Evolutionary conservation across 1,139 yeast species (phyloP).

Genomic region (Maudiozyma humilis): DNA sequence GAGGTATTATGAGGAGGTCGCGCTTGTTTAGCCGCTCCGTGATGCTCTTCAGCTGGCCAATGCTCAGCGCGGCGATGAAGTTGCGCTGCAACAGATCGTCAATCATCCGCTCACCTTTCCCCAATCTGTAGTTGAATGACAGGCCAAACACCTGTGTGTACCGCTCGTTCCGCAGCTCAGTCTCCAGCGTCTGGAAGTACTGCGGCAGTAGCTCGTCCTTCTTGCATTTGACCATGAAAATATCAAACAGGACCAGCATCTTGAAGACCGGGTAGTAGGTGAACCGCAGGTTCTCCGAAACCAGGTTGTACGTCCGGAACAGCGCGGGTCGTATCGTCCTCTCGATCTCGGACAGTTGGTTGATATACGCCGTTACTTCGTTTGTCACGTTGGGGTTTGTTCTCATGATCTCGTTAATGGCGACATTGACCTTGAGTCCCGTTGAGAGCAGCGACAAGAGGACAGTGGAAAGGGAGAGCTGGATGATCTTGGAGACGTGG

Average conservation of each 20-base stretch:
- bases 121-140: slow-evolving; percentile 16
- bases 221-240: slow-evolving; percentile 21
- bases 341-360: slow-evolving; percentile 15
- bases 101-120: slow-evolving; percentile 10
- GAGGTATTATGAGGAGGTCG: slow-evolving; percentile 1
- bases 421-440: slow-evolving; percentile 20
- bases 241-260: slow-evolving; percentile 26
- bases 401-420: slow-evolving; percentile 8
- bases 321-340: slow-evolving; percentile 18
- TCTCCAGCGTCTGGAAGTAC: slow-evolving; percentile 12
- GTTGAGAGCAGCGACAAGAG: slow-evolving; percentile 20
- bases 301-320: slow-evolving; percentile 18
- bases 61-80: slow-evolving; percentile 10
- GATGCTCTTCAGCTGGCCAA: slow-evolving; percentile 10
- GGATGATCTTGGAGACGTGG: slow-evolving; percentile 20
- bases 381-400: neutral
- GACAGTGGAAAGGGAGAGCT: slow-evolving; percentile 20
- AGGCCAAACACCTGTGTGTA: slow-evolving; percentile 16
- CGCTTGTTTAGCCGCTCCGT: neutral
- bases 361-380: slow-evolving; percentile 13
- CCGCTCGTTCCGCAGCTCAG: slow-evolving; percentile 12
- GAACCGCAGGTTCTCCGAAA: slow-evolving; percentile 24
- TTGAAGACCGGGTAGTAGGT: slow-evolving; percentile 29
- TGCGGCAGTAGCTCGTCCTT: slow-evolving; percentile 18
- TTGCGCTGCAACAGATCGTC: slow-evolving; percentile 14